Base-by-base conservation (phyloP, 129 eudicot species). In the Ambrosia artemisiifolia region DNA sequence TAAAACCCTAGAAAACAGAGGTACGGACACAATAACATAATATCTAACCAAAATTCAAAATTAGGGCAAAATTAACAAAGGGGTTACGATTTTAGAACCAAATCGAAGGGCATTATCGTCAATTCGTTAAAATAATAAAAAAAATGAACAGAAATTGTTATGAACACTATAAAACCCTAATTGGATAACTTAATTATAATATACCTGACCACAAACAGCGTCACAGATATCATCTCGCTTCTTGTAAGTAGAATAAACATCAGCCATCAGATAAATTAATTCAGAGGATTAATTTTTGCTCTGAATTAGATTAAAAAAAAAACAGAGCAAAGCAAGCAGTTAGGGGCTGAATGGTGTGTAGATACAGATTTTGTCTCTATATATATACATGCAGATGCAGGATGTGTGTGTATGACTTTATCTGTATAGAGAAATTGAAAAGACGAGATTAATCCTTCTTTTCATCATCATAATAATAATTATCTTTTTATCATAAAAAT, bases 161-260 rank as follows among this genome's bases (percentile, higher is more conserved):
- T 40, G 44, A 40, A 40, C 44, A 53, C 9, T 40, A 24, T 48
- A 59, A 14, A 78, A 5, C 66, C 74, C 46, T 57, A 71, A 11
- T 55, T 54, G 44, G 67, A 43, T 30, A 33, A 30, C 7, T 40
- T 40, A 40, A 24, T n/a, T n/a, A n/a, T 24, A 50, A 68, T 81
- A 54, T 77, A 78, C 84, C 88, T 80, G 83, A n/a, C 88, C 88
- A 70, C 91, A 83, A 66, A 85, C 85, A 42, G 83, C 86, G 14
- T 83, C 91, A n/a, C 91, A 85, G 14, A 83, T 65, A 81, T 83
- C 95, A 79, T 88, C 91, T 44, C 80, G 74, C 75, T 88, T 88
- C 67, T 88, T 88, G 46, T 84, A 85, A 78, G 65, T 64, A 72
- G 80, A 85, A 85, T 88, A 84, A 59, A 60, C 80, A 63, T 87